Evolutionary conservation across 75 land plant species (phyloP), one percentile per base, ranked within the genome.

Genomic region (Picea sitchensis): DNA sequence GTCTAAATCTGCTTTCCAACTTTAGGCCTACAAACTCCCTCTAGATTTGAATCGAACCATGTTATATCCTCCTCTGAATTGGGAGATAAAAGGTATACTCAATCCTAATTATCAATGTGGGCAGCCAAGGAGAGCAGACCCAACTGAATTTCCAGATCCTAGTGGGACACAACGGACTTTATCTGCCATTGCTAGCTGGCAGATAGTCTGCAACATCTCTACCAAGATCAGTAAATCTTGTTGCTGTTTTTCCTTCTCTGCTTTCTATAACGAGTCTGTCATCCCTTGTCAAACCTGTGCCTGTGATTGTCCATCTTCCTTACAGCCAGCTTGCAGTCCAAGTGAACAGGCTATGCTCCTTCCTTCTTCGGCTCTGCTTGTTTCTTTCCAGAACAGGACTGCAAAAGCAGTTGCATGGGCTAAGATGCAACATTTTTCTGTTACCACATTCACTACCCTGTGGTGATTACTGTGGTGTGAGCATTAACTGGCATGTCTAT

Each of bases 241-340:
- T 26, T 26, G 26, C 26, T 26, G 26, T 26, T 26, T 26, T 26
- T 26, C 26, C 26, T 26, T 26, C 26, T 26, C 26, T 26, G 26
- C 26, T 26, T 26, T 26, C 26, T 26, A 26, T 26, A 26, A 26
- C 26, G 26, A 26, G 1, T 91, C 93, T 11, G 89, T 88, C 5
- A 65, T 92, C 9, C 98, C 98, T 1, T 95, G 98, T 82, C 81
- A 80, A 20, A 91, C 98, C 2, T 95, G 95, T 62, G 92, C 93
- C 6, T 95, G 98, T 68, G 92, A 92, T 8, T 90, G 90, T 61
- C 74, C 79, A 23, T 32, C 64, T n/a, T 44, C 20, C 41, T 38
- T 71, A 4, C 38, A 63, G 2, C 38, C 59, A 3, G 77, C 90
- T 2, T 96, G 98, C 81, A 90, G 85, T 68, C 31, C 86, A 1